These are phyloP conservation scores for Inga leiocalycina DNA, from an alignment of 306 rosid species.

Conservation along the genomic window DNA sequence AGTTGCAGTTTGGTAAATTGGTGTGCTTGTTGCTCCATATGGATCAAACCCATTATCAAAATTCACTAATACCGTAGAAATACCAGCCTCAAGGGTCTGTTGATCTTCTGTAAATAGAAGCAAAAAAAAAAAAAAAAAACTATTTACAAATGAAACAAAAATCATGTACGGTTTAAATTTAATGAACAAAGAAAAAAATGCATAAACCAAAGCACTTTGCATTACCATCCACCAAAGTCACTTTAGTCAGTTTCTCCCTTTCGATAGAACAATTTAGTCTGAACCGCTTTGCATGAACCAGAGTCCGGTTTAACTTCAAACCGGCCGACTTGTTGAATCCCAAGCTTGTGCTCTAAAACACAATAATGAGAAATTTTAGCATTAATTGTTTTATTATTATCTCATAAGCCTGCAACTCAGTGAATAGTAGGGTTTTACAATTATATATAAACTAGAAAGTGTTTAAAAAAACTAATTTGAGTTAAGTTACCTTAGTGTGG, in stretches of 20 bases:
- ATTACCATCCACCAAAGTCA: slow-evolving; percentile 47
- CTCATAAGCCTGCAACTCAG: not conserved
- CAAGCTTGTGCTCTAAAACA: slow-evolving; percentile 52
- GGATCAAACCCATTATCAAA: slow-evolving; percentile 81
- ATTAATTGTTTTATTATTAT: too few relatives aligned
- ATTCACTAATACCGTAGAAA: slow-evolving; percentile 81
- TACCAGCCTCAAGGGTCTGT: slow-evolving; percentile 63
- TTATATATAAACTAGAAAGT: not conserved
- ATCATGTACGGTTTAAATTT: not conserved
- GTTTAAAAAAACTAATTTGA: not conserved
- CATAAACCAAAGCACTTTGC: slow-evolving; percentile 51
- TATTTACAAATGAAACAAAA: slow-evolving; percentile 20
- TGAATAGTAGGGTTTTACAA: not conserved
- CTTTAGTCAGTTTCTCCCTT: slow-evolving; percentile 54
- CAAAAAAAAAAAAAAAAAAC: not conserved
- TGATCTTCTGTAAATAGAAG: slow-evolving; percentile 44
- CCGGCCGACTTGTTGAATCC: slow-evolving; percentile 35
- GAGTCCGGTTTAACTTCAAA: slow-evolving; percentile 34
- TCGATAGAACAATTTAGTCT: slow-evolving; percentile 57
- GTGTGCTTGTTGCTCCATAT: slow-evolving; percentile 68
- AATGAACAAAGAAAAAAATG: slow-evolving; percentile 8
- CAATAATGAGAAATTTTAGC: slow-evolving; percentile 15
- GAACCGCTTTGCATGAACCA: slow-evolving; percentile 34
- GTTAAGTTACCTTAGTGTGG: slow-evolving; percentile 40
- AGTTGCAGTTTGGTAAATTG: slow-evolving; percentile 93